Evolutionary conservation across 2,329 filamentous ascomycete genomes (phyloP), one percentile per base, ranked within the genome.

Genomic region (Fusarium decemcellulare): DNA sequence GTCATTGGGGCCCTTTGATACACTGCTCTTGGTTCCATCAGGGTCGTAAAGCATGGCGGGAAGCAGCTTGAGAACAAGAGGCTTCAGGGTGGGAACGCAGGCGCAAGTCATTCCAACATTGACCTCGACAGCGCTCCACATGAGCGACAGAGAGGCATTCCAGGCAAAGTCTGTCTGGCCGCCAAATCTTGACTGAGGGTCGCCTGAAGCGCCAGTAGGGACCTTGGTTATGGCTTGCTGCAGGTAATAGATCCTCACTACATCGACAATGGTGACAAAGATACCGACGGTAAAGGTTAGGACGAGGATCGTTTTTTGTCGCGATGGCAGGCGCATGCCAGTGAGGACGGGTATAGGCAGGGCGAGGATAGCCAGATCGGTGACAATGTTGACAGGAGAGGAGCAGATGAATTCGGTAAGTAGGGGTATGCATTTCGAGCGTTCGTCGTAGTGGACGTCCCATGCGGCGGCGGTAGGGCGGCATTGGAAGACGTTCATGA

Each of bases 61-160:
- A n/a, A 90, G 79, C 55, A 90, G 84, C 63, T 85, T 85, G 69
- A 93, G 88, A 59, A 95, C 90, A 8, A 98, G 83, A 2, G 95
- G 95, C 77, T 98, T 98, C 66, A 98, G 82, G 0, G 92, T 95
- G 9, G 95, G 95, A n/a, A 98, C 92, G 74, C 94, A 97, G 43
- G 92, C 95, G 76, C 93, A 97, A 68, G 94, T 91, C 72, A 98
- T 94, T 16, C 94, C 95, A 2, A 97, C 85, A 70, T 97, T 96
- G 75, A 97, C 94, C 79, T 98, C 95, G 57, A 98, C 90, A 12
- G 92, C 92, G 15, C 93, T 95, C 95, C 95, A 98, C 93, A 97
- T 95, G 76, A 97, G 91, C 0, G 93, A 93, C 6, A 94, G 82
- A 1, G 93, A 93, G 1, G 93, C 93, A 76, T 95, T 94, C 90